phyloP scores from a whole-genome alignment of 495 filamentous ascomycete species.

The Penicillium ucsense region DNA sequence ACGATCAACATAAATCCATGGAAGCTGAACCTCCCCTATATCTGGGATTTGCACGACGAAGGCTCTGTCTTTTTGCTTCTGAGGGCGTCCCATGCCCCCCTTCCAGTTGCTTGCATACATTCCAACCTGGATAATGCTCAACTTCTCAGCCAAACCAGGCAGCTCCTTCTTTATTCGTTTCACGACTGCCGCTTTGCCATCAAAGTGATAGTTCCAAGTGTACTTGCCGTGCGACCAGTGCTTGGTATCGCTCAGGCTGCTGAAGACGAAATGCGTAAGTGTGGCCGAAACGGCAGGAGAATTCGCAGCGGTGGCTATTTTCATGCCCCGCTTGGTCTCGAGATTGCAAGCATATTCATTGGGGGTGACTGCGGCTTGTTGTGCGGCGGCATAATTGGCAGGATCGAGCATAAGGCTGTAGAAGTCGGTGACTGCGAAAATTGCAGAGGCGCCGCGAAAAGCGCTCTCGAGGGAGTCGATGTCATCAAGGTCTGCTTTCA shows the following conservation, averaged over 20 bases:
- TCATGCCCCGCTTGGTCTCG: constrained; percentile 1
- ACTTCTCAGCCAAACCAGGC: no score
- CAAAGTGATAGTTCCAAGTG: not conserved
- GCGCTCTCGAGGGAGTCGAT: not conserved
- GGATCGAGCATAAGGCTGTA: not conserved
- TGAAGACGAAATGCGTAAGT: constrained; percentile 1
- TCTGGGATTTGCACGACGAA: no score
- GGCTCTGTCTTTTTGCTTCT: no score
- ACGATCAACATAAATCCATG: no score
- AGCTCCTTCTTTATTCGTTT: no score
- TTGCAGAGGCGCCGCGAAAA: not conserved
- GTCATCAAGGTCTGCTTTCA: not conserved
- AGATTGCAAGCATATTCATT: not conserved
- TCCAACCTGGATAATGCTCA: no score
- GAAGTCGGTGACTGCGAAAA: constrained; percentile 4
- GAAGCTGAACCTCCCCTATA: no score
- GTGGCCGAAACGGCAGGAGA: not conserved
- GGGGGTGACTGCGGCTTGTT: not conserved
- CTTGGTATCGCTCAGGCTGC: not conserved
- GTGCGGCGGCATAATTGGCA: not conserved
- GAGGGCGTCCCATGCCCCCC: no score
- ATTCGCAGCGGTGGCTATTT: constrained; percentile 1
- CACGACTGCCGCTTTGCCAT: constrained; percentile 1
- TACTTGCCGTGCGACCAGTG: not conserved
- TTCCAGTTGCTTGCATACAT: no score